Conservation (phyloP, 2,329 filamentous ascomycete species). For the Nothophoma quercina region DNA sequence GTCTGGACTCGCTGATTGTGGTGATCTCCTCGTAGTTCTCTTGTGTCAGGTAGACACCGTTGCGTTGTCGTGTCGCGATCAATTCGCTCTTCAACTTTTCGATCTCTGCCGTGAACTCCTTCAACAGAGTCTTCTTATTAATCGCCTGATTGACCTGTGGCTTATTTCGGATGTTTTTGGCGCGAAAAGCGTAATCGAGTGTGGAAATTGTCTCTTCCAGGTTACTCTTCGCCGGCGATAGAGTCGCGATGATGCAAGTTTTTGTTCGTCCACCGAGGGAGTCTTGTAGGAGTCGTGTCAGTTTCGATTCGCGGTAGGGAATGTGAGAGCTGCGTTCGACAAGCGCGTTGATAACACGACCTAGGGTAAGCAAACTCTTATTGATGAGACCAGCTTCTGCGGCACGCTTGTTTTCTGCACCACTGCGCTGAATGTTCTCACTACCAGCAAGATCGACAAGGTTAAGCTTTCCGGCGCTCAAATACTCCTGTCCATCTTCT, state of each 20-base stretch:
- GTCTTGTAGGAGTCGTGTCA: constrained; percentile 93
- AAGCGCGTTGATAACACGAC: constrained; percentile 95
- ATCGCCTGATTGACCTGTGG: constrained; percentile 92
- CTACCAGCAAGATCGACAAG: constrained; percentile 95
- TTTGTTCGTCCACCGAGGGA: constrained; percentile 95
- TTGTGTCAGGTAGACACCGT: constrained; percentile 91
- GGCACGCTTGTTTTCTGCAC: constrained; percentile 96
- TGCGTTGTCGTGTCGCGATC: constrained; percentile 89
- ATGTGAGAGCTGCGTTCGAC: constrained; percentile 92
- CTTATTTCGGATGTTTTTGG: constrained; percentile 98
- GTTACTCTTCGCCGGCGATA: constrained; percentile 94
- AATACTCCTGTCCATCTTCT: constrained; percentile 86
- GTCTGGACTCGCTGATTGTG: constrained; percentile 87
- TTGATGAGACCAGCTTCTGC: constrained; percentile 97
- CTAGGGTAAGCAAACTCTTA: constrained; percentile 93
- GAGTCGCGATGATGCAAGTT: constrained; percentile 97
- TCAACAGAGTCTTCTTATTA: constrained; percentile 89
- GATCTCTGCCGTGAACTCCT: constrained; percentile 90
- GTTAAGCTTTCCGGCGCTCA: constrained; percentile 93
- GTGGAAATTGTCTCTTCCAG: constrained; percentile 98
- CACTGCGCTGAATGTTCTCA: constrained; percentile 96
- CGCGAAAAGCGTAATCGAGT: constrained; percentile 94
- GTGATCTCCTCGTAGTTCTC: constrained; percentile 91
- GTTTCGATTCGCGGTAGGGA: constrained; percentile 91
- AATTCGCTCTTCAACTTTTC: constrained; percentile 94